Base-by-base conservation (phyloP, 768 basidiomycete genomes). In the Holtermannia corniformis region DNA sequence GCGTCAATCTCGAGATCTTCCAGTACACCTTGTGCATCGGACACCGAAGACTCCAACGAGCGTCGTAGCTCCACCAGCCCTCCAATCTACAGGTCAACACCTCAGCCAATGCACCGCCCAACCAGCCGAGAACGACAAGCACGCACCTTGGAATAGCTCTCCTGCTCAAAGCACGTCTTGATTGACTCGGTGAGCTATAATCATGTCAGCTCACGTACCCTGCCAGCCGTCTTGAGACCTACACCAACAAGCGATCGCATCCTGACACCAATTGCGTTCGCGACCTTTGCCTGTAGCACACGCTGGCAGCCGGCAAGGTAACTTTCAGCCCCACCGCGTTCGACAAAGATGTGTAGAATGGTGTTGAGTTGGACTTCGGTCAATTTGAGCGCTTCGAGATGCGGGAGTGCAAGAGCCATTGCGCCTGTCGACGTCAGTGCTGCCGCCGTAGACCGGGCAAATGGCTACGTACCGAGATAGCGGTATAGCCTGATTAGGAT, bases 341-440 rank as follows among this genome's bases (percentile, higher is more conserved):
- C 66, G 21, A 54, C 41, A n/a, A 46, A 46, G 22, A 63, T 44
- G 32, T 65, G 63, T 11, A 57, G 44, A 7, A 65, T 19, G 37
- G 56, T 65, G 41, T 65, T 62, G 19, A 65, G 52, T 45, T 68
- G 63, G 11, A 68, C 55, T 25, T 68, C 66, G 24, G 47, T 45
- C 11, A 56, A 44, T 13, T 58, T 51, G 11, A 64, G 46, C 5
- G 32, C 16, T 13, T 13, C 16, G 2, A 59, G 41, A 48, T 59
- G 58, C 10, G 54, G 22, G 3, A 16, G 2, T 14, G 43, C 22
- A 21, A 55, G 44, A n/a, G 51, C 47, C 44, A 37, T 24, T n/a
- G 48, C 45, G 45, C 65, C 47, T 58, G 45, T 11, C 11, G 43
- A 22, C 10, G 13, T 5, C 5, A 25, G n/a, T n/a, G n/a, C n/a